Conservation (phyloP, 345 rosid genomes). For the Camelina sativa region DNA sequence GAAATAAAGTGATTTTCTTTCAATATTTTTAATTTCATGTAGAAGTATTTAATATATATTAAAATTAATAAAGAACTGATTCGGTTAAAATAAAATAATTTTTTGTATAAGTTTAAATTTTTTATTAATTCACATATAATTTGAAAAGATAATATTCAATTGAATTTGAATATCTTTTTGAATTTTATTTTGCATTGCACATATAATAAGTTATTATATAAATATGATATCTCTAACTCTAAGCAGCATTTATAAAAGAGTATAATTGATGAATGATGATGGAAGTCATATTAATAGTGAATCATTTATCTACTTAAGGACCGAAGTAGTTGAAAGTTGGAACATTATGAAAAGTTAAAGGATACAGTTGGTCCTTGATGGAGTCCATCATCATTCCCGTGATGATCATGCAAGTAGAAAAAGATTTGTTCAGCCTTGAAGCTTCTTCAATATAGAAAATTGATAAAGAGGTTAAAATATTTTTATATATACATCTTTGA, state of each 20-base stretch:
- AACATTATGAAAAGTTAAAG: constrained; percentile 26
- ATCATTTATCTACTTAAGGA: constrained; percentile 17
- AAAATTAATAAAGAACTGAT: not conserved
- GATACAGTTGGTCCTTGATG: constrained; percentile 35
- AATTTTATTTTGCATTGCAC: not conserved
- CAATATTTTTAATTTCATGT: not conserved
- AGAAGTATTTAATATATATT: not conserved
- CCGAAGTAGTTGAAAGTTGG: constrained; percentile 33
- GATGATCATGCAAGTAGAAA: constrained; percentile 8
- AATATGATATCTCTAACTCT: not conserved
- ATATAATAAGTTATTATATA: not conserved
- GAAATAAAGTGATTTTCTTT: not conserved
- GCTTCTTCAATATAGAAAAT: constrained; percentile 10
- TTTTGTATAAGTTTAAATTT: no score
- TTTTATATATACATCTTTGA: not conserved
- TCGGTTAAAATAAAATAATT: no score
- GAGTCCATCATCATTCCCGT: constrained; percentile 37
- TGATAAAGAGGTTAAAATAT: not conserved
- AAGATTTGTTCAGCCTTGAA: constrained; percentile 7
- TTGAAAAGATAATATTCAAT: not conserved
- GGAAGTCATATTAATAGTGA: constrained; percentile 4
- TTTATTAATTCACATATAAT: not conserved
- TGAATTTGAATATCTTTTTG: not conserved
- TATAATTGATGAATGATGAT: constrained; percentile 12
- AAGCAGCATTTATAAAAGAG: not conserved